Conservation (phyloP, 371 early-diverging fungal species). For the Aphelidium insulamus region DNA sequence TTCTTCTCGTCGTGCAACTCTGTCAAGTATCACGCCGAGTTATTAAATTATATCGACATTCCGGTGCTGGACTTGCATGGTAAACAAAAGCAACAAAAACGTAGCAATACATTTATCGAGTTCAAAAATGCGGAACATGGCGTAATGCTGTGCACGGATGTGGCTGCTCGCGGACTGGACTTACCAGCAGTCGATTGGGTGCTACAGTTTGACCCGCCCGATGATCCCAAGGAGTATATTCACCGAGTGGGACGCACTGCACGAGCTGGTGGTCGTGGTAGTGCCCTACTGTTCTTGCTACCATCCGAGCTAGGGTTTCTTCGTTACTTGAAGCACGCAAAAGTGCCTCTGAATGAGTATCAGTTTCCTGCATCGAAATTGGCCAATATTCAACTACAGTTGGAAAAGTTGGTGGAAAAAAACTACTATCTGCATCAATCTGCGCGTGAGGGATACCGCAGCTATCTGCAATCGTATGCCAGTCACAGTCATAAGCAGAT, state of each 20-base stretch:
- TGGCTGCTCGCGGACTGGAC: slow-evolving; percentile 96
- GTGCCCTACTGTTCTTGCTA: slow-evolving; percentile 78
- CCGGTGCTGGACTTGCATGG: slow-evolving; percentile 89
- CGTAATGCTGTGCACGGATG: slow-evolving; percentile 89
- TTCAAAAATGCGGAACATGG: slow-evolving; percentile 76
- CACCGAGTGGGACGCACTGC: slow-evolving; percentile 98
- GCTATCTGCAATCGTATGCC: slow-evolving; percentile 92
- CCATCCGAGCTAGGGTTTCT: slow-evolving; percentile 90
- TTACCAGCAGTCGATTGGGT: slow-evolving; percentile 96
- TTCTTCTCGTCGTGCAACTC: slow-evolving; percentile 88
- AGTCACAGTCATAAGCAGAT: slow-evolving; percentile 86
- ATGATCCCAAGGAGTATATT: slow-evolving; percentile 93
- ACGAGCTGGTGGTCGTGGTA: slow-evolving; percentile 75
- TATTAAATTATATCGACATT: slow-evolving; percentile 89
- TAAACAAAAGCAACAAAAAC: slow-evolving; percentile 83
- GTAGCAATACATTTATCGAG: slow-evolving; percentile 88
- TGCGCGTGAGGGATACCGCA: slow-evolving; percentile 93
- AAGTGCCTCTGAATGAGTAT: slow-evolving; percentile 93
- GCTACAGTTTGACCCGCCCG: slow-evolving; percentile 96
- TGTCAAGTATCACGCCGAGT: slow-evolving; percentile 84
- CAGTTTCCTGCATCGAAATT: slow-evolving; percentile 84
- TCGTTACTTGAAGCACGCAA: slow-evolving; percentile 87
- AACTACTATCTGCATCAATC: slow-evolving; percentile 95
- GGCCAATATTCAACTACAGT: slow-evolving; percentile 83
- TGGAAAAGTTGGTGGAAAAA: slow-evolving; percentile 86